Evolutionary conservation across 2,329 filamentous ascomycete species (phyloP).

Genomic region (Helicocarpus griseus): DNA sequence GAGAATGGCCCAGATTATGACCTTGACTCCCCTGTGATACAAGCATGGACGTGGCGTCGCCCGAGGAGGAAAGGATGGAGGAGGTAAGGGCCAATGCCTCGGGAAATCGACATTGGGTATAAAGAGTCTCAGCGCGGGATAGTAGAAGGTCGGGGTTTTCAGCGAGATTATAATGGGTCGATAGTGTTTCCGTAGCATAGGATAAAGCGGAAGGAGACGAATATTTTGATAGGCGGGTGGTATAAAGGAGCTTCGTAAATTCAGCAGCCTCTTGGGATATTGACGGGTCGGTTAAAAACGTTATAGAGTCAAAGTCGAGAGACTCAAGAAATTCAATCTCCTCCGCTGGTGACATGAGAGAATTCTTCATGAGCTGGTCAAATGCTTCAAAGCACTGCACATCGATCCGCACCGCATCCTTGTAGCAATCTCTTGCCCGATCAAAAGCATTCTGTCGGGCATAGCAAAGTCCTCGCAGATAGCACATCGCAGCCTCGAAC

Average conservation of each 20-base stretch:
- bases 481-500: conserved; percentile 96
- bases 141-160: conserved; percentile 84
- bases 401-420: conserved; percentile 91
- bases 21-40: conserved; percentile 20
- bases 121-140: conserved; percentile 80
- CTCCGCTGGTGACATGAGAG: conserved; percentile 77
- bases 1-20: conserved; percentile 35
- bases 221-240: conserved; percentile 90
- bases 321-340: conserved; percentile 84
- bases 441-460: conserved; percentile 97
- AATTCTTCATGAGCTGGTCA: conserved; percentile 95
- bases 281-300: conserved; percentile 53
- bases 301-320: conserved; percentile 79
- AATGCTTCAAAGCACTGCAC: conserved; percentile 98
- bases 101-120: conserved; percentile 87
- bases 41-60: conserved; percentile 54
- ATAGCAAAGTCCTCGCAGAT: conserved; percentile 83
- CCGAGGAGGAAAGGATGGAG: conserved; percentile 67
- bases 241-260: conserved; percentile 94
- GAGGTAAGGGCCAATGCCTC: conserved; percentile 79
- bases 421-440: conserved; percentile 95
- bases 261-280: conserved; percentile 77
- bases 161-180: conserved; percentile 82
- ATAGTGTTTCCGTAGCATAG: conserved; percentile 77
- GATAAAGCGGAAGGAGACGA: conserved; percentile 75